Conservation (phyloP, 345 rosid genomes). For the Euphorbia lathyris region DNA sequence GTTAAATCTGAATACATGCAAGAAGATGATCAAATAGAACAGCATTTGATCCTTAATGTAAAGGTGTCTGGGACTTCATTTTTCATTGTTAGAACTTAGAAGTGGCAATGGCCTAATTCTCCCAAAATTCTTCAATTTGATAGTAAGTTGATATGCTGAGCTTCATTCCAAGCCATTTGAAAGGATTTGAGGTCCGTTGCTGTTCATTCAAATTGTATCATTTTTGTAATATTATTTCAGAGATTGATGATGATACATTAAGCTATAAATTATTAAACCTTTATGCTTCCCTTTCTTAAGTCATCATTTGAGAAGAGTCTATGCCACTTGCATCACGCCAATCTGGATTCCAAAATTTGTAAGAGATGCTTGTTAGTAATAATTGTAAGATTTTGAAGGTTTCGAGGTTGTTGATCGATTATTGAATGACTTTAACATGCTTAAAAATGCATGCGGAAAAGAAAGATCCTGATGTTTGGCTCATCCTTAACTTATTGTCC, state of each 20-base stretch:
- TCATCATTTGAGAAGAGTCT: neutral
- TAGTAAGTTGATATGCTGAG: neutral
- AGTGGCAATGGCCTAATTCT: neutral
- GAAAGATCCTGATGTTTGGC: neutral
- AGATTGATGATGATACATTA: neutral
- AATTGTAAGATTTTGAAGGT: neutral
- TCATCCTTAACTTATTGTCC: neutral
- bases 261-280: neutral
- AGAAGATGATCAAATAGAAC: neutral
- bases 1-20: neutral
- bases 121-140: neutral
- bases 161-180: neutral
- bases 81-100: neutral
- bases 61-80: neutral
- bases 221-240: neutral
- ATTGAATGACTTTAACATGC: neutral
- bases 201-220: neutral
- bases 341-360: constrained; percentile 1
- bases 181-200: constrained; percentile 4
- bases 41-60: neutral
- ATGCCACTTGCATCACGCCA: neutral
- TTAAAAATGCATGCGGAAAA: neutral
- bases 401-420: neutral
- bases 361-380: neutral
- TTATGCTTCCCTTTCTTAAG: neutral